Conservation (phyloP, 2,329 filamentous ascomycete species). For the Corynespora cassiicola region DNA sequence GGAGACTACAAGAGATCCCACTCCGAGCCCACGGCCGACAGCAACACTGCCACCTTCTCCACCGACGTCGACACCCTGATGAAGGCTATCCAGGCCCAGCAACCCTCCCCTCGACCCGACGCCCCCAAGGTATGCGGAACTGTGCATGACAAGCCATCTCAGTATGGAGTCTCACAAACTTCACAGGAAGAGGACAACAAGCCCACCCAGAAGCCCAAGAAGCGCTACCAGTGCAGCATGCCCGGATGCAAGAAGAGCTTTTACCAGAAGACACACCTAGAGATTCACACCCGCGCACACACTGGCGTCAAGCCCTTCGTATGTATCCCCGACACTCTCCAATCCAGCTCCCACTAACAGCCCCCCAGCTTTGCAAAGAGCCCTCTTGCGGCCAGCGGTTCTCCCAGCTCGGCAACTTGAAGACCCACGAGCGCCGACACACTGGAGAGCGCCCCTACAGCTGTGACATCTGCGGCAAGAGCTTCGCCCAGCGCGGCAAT, state of each 20-base stretch:
- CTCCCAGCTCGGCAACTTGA: conserved; percentile 89
- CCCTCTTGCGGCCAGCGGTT: conserved; percentile 79
- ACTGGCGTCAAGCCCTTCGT: conserved; percentile 92
- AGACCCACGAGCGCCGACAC: conserved; percentile 88
- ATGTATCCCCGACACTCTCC: conserved; percentile 45
- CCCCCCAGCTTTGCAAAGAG: conserved; percentile 67
- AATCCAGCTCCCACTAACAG: conserved; percentile 15
- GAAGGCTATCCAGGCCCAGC: conserved; percentile 81
- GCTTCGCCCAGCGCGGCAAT: conserved; percentile 86
- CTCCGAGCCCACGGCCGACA: conserved; percentile 47
- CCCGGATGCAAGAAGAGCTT: conserved; percentile 82
- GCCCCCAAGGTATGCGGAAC: conserved; percentile 38
- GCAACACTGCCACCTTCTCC: conserved; percentile 67
- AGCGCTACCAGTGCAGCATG: conserved; percentile 75
- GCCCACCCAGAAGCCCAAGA: conserved; percentile 56
- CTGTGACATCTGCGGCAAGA: conserved; percentile 80
- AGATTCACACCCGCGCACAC: conserved; percentile 87
- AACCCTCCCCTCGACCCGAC: conserved; percentile 46
- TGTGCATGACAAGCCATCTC: conserved; percentile 1
- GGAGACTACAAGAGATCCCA: conserved; percentile 54
- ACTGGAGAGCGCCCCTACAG: conserved; percentile 85
- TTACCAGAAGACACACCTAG: conserved; percentile 88
- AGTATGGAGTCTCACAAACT: conserved; percentile 6
- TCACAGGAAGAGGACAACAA: conserved; percentile 32
- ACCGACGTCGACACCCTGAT: conserved; percentile 88